These are phyloP conservation scores for Olyra latifolia DNA, from an alignment of 176 grass and related monocot species.

Conservation along the genomic window DNA sequence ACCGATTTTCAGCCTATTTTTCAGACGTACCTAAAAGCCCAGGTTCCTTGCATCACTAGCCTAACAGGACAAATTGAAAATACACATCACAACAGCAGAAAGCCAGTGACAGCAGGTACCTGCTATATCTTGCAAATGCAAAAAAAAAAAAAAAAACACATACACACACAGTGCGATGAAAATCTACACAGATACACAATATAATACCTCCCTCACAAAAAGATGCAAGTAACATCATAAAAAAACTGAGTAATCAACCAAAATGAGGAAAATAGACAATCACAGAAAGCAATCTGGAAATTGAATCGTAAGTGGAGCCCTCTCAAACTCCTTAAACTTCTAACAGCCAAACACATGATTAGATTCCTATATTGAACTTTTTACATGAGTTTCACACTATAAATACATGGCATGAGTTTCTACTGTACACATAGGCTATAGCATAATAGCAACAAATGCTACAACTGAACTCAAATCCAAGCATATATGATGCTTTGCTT, in stretches of 20 bases:
- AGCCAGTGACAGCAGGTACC: no score
- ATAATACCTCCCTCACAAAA: background rate
- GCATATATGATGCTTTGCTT: background rate
- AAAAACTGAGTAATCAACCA: background rate
- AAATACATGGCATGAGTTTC: constrained; percentile 6
- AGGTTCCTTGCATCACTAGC: no score
- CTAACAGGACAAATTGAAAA: no score
- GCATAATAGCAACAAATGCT: constrained; percentile 1
- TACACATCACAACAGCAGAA: no score
- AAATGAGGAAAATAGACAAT: background rate
- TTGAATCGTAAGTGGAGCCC: background rate
- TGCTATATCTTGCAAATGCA: no score
- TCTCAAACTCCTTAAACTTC: background rate
- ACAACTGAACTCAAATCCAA: constrained; percentile 20
- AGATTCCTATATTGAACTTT: background rate
- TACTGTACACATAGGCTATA: constrained; percentile 35
- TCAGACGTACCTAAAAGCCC: no score
- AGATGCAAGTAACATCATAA: background rate
- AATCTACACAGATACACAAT: no score
- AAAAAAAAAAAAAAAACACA: no score
- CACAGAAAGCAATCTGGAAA: background rate
- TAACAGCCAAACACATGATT: background rate
- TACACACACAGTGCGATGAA: no score
- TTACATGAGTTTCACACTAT: constrained; percentile 12
- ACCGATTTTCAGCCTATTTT: no score